phyloP scores from a whole-genome alignment of 257 asterid genomes.

The Solanum okadae region DNA sequence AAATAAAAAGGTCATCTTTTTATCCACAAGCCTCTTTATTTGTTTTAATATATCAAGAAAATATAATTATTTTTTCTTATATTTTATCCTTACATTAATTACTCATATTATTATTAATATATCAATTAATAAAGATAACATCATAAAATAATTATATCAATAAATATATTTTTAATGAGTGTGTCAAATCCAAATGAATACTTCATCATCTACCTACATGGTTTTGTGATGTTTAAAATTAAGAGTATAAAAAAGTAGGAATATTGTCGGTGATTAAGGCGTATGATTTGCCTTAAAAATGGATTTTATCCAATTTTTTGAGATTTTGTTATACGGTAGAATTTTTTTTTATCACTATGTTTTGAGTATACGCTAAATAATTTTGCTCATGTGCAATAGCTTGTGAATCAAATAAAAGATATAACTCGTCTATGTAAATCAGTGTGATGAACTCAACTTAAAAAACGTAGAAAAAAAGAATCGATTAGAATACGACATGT shows the following conservation, averaged over 20 bases:
- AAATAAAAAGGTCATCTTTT: neutral
- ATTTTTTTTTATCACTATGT: neutral
- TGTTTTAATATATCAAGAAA: no score
- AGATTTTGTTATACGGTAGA: neutral
- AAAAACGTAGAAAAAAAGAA: fast-evolving
- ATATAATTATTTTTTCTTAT: no score
- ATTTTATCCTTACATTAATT: no score
- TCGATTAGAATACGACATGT: neutral
- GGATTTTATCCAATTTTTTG: neutral
- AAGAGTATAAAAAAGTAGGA: neutral
- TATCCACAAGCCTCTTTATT: neutral
- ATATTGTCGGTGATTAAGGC: neutral
- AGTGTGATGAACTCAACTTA: neutral
- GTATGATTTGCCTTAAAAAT: neutral
- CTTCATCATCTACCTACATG: neutral
- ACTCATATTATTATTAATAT: neutral
- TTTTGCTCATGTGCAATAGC: neutral
- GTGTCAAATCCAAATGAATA: neutral
- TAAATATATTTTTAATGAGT: neutral
- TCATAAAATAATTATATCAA: no score
- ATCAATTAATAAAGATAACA: no score
- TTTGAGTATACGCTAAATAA: neutral
- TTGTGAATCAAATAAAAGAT: neutral
- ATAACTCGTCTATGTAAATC: no score
- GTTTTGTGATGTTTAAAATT: neutral